Conservation (phyloP, 1,284 basidiomycete species). For the Melampsora abietis-canadensis region DNA sequence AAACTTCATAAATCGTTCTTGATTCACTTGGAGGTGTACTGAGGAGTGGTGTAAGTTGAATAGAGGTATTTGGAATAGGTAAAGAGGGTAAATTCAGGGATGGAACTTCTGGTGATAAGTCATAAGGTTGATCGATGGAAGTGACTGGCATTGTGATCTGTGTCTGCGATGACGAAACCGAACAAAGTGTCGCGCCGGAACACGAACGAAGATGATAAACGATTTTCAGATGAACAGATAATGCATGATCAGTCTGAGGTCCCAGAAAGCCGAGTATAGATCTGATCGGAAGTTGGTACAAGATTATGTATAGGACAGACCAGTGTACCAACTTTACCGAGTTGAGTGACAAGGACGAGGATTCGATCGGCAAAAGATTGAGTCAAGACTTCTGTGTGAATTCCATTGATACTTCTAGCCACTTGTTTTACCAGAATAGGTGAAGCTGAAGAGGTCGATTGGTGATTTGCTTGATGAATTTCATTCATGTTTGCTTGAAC, state of each 20-base stretch:
- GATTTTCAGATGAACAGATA: not conserved
- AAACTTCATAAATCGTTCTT: constrained; percentile 26
- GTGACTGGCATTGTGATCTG: constrained; percentile 29
- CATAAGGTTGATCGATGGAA: constrained; percentile 25
- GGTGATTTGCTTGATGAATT: not conserved
- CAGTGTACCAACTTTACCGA: constrained; percentile 79
- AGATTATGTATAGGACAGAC: constrained; percentile 56
- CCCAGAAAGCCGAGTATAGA: no score
- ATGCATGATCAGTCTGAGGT: no score
- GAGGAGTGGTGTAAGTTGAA: constrained; percentile 24
- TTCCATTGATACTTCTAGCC: constrained; percentile 60
- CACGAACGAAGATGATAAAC: not conserved
- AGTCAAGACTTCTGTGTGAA: constrained; percentile 69
- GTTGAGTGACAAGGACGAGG: constrained; percentile 76
- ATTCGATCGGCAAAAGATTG: constrained; percentile 74
- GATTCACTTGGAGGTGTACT: constrained; percentile 26
- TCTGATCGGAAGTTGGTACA: not conserved
- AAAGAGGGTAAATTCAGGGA: not conserved
- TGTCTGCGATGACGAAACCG: constrained; percentile 8
- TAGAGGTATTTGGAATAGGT: constrained; percentile 25
- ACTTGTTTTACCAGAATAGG: constrained; percentile 59
- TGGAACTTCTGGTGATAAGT: constrained; percentile 8
- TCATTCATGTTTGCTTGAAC: not conserved
- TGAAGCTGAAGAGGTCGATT: constrained; percentile 46
- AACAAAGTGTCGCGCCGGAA: not conserved